Base-by-base conservation (phyloP, 2,329 filamentous ascomycete genomes). In the Tricladium varicosporioides region DNA sequence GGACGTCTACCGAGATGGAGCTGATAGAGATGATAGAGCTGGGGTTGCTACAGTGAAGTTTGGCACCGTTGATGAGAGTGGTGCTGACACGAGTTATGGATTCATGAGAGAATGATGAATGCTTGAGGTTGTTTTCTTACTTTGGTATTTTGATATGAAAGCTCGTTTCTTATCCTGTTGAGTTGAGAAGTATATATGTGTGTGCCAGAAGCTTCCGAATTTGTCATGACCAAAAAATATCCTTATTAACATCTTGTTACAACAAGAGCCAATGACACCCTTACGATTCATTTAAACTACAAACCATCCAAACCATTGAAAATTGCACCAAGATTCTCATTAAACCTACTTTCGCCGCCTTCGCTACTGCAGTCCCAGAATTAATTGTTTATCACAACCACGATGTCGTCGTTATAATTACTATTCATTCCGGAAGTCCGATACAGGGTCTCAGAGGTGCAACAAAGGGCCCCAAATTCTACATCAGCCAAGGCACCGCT, bases 281-380 rank as follows among this genome's bases (percentile, higher is more conserved):
- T 31, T 40, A n/a, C n/a, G n/a, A n/a, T n/a, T n/a, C n/a, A n/a
- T n/a, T n/a, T n/a, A n/a, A n/a, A n/a, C 44, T 49, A 15, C 15
- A 48, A 48, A 19, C 42, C 40, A 27, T 51, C 42, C 40, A 48
- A n/a, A 32, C 18, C 47, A 40, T 49, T 50, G 62, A 53, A 33
- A 64, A 63, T 59, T 59, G 31, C 43, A 56, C 57, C 56, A 63
- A 63, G 36, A 52, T 48, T 40, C 44, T 55, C 49, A 27, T 62
- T 54, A 40, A 58, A 44, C 54, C 60, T 15, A 36, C 49, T 47
- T 31, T 65, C 36, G 58, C 54, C 22, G 49, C 45, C 47, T 49
- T 63, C 5, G 58, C 60, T 45, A 18, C 47, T 13, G 61, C 60
- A 43, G 56, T 54, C 19, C 61, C 54, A 52, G 51, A 50, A 15